Evolutionary conservation across 164 flowering plant species (phyloP).

Genomic region (Umbellularia californica): DNA sequence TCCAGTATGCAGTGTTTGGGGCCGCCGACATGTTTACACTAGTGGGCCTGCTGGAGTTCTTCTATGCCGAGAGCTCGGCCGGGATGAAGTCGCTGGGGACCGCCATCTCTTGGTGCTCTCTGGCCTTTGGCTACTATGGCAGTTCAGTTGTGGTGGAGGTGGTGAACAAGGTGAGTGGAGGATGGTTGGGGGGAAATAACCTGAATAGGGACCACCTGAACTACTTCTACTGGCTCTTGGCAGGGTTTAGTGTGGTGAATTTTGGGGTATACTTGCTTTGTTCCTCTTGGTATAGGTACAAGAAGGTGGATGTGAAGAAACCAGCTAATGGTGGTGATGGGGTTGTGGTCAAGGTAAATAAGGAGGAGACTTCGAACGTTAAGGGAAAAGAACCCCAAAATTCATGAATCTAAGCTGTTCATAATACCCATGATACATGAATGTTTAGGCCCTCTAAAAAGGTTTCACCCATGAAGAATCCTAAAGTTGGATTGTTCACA

Average conservation of each 20-base stretch:
- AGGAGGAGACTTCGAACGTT: not conserved
- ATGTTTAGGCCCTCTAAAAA: too few relatives aligned
- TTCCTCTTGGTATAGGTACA: slow-evolving; percentile 65
- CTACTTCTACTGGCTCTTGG: slow-evolving; percentile 64
- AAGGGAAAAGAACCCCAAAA: too few relatives aligned
- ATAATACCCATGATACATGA: too few relatives aligned
- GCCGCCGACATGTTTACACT: slow-evolving; percentile 67
- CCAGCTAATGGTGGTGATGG: not conserved
- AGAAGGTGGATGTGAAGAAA: slow-evolving; percentile 36
- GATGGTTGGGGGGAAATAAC: slow-evolving; percentile 65
- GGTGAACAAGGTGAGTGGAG: slow-evolving; percentile 60
- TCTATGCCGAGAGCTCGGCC: slow-evolving; percentile 57
- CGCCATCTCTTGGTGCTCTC: slow-evolving; percentile 56
- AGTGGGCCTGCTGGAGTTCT: slow-evolving; percentile 67
- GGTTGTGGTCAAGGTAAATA: not conserved
- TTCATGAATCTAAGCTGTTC: too few relatives aligned
- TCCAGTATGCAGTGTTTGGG: slow-evolving; percentile 60
- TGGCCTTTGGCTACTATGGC: slow-evolving; percentile 58
- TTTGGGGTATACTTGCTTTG: slow-evolving; percentile 55
- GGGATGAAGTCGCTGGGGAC: slow-evolving; percentile 65
- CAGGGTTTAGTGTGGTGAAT: slow-evolving; percentile 48
- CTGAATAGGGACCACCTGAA: slow-evolving; percentile 57
- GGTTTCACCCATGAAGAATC: too few relatives aligned
- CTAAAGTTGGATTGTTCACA: too few relatives aligned
- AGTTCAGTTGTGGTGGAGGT: slow-evolving; percentile 63